These are phyloP conservation scores for Alternaria dauci DNA, from an alignment of 2,329 filamentous ascomycete species.

Conservation along the genomic window DNA sequence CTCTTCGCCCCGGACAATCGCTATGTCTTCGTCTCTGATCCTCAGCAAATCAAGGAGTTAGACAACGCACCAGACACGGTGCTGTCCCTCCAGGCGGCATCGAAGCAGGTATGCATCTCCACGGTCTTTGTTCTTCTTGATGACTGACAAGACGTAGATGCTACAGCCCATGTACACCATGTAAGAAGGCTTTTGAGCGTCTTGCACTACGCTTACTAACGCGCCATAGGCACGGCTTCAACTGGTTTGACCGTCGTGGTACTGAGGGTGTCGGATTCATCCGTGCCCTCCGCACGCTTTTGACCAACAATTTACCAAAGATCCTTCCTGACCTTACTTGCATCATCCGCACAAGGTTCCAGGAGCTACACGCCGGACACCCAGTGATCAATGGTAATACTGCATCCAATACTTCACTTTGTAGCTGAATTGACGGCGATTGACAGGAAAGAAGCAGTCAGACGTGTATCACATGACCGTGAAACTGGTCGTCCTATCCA, in stretches of 20 bases:
- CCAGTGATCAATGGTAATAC: conserved; percentile 12
- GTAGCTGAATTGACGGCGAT: background rate
- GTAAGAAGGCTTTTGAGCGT: conserved; percentile 3
- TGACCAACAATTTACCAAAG: conserved; percentile 31
- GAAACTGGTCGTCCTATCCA: conserved; percentile 22
- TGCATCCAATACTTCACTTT: background rate
- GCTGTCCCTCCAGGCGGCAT: conserved; percentile 26
- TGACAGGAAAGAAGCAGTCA: conserved; percentile 16
- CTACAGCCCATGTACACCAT: conserved; percentile 25
- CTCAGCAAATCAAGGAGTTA: conserved; percentile 27
- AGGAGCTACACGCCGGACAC: conserved; percentile 17
- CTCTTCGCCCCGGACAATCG: conserved; percentile 24
- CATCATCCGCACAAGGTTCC: conserved; percentile 19
- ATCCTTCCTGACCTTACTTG: conserved; percentile 25
- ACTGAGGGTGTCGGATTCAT: conserved; percentile 39
- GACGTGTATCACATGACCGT: conserved; percentile 24
- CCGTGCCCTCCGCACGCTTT: conserved; percentile 25
- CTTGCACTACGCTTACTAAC: conserved; percentile 9
- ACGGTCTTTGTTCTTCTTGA: background rate
- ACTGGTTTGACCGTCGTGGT: conserved; percentile 41
- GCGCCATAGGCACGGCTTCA: conserved; percentile 38
- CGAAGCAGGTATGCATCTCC: conserved; percentile 20
- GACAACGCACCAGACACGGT: conserved; percentile 25
- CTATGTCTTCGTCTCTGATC: conserved; percentile 25
- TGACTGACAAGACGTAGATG: conserved; percentile 9